These are phyloP conservation scores for Cardamine occulta DNA, from an alignment of 345 rosid species.

Conservation along the genomic window DNA sequence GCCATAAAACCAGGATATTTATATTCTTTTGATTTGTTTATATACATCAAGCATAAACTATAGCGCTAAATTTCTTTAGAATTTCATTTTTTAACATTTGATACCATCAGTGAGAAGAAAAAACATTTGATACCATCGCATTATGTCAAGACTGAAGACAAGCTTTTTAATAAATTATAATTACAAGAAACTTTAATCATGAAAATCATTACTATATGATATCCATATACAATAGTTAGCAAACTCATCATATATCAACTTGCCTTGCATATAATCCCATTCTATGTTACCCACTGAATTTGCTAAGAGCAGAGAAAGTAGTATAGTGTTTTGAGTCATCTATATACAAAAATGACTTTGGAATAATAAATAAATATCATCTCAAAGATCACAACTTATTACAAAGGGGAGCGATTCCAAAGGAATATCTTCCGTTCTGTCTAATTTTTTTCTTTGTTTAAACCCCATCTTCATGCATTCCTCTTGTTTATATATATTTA, in stretches of 20 bases:
- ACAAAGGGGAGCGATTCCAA: constrained; percentile 57
- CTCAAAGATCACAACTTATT: constrained; percentile 42
- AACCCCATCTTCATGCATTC: constrained; percentile 32
- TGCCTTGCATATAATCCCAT: constrained; percentile 24
- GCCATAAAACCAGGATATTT: constrained; percentile 42
- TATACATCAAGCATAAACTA: constrained; percentile 28
- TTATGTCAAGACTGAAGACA: constrained; percentile 33
- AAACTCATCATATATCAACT: constrained; percentile 41
- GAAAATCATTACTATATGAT: constrained; percentile 30
- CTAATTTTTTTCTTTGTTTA: constrained; percentile 34
- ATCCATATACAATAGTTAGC: constrained; percentile 21
- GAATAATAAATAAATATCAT: constrained; percentile 50
- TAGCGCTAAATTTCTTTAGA: constrained; percentile 20
- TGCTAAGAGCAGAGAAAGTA: constrained; percentile 26
- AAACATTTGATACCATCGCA: constrained; percentile 31
- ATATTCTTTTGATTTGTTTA: constrained; percentile 45
- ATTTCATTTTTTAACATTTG: constrained; percentile 19
- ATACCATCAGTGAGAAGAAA: constrained; percentile 35
- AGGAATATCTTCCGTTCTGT: constrained; percentile 58
- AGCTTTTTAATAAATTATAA: constrained; percentile 28
- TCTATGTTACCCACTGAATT: constrained; percentile 23
- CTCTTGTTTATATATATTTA: constrained; percentile 41
- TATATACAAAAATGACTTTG: constrained; percentile 27
- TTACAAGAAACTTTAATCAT: constrained; percentile 31
- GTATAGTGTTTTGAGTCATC: constrained; percentile 31